Percentiles rank a stretch among this genome's conserved stretches.
Conservation (phyloP, 768 basidiomycete genomes). For the Podaxis sp. region DNA sequence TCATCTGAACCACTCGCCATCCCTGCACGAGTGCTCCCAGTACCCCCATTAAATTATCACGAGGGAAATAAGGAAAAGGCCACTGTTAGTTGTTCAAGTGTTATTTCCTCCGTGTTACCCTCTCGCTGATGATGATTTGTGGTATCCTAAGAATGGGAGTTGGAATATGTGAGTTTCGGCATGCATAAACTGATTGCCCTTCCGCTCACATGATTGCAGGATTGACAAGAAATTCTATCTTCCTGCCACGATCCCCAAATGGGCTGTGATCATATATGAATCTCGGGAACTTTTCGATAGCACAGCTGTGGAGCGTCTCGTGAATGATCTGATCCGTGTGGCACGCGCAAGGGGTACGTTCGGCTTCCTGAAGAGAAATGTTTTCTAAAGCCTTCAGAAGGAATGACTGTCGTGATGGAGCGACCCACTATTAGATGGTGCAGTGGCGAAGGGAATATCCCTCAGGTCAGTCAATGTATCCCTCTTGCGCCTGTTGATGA, state of each 20-base stretch:
- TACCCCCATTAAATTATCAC: slow-evolving; percentile 68
- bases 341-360: slow-evolving; percentile 59
- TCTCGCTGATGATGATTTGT: not conserved
- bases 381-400: slow-evolving; percentile 41
- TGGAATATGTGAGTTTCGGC: slow-evolving; percentile 63
- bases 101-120: not conserved
- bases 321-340: slow-evolving; percentile 44
- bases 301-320: slow-evolving; percentile 49
- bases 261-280: slow-evolving; percentile 71
- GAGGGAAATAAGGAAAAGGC: slow-evolving; percentile 45
- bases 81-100: slow-evolving; percentile 44
- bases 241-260: slow-evolving; percentile 51
- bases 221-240: slow-evolving; percentile 67
- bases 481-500: not conserved
- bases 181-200: slow-evolving; percentile 17
- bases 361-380: slow-evolving; percentile 33
- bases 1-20: slow-evolving; percentile 43
- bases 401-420: slow-evolving; percentile 53
- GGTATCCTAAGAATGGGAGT: slow-evolving; percentile 60
- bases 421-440: slow-evolving; percentile 51
- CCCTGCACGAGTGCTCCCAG: slow-evolving; percentile 53
- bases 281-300: slow-evolving; percentile 50
- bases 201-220: slow-evolving; percentile 34
- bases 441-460: slow-evolving; percentile 58
- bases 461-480: slow-evolving; percentile 21